These are phyloP conservation scores for Penicillium lividum DNA, from an alignment of 495 filamentous ascomycete species.

Conservation along the genomic window DNA sequence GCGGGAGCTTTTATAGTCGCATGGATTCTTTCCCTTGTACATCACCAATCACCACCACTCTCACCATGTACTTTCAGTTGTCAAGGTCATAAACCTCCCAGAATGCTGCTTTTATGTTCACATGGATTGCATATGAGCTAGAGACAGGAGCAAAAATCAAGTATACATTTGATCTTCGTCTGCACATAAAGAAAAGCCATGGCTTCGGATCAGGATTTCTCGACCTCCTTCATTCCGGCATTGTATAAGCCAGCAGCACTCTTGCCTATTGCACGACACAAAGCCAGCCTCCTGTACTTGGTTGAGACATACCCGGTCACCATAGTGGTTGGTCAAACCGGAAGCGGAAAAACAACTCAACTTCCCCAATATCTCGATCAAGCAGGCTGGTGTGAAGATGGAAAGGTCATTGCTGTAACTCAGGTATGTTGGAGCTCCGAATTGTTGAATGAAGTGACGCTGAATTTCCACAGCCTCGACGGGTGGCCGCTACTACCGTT, in stretches of 20 bases:
- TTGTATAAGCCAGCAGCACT: conserved; percentile 76
- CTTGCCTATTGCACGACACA: conserved; percentile 76
- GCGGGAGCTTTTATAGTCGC: conserved; percentile 26
- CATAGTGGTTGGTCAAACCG: conserved; percentile 87
- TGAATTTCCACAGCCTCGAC: conserved; percentile 64
- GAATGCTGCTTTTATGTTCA: conserved; percentile 2
- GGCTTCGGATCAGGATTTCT: conserved; percentile 56
- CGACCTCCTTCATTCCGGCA: conserved; percentile 68
- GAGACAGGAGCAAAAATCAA: neutral
- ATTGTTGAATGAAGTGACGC: conserved; percentile 7
- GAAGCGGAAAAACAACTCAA: conserved; percentile 88
- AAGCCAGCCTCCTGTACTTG: conserved; percentile 70
- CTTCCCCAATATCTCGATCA: conserved; percentile 85
- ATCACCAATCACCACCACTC: conserved; percentile 8
- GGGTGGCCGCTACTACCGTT: conserved; percentile 91
- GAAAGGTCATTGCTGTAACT: conserved; percentile 82
- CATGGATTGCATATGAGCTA: neutral
- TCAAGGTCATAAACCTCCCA: conserved; percentile 2
- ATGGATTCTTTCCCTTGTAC: conserved; percentile 3
- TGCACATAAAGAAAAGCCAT: conserved; percentile 29
- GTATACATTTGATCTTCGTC: neutral
- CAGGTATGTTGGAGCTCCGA: conserved; percentile 61
- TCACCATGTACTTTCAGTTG: conserved; percentile 9
- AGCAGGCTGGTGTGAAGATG: conserved; percentile 85
- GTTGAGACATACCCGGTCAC: conserved; percentile 77